Evolutionary conservation across 2,329 filamentous ascomycete species (phyloP), one percentile per base, ranked within the genome.

Genomic region (Fusarium stilboides): DNA sequence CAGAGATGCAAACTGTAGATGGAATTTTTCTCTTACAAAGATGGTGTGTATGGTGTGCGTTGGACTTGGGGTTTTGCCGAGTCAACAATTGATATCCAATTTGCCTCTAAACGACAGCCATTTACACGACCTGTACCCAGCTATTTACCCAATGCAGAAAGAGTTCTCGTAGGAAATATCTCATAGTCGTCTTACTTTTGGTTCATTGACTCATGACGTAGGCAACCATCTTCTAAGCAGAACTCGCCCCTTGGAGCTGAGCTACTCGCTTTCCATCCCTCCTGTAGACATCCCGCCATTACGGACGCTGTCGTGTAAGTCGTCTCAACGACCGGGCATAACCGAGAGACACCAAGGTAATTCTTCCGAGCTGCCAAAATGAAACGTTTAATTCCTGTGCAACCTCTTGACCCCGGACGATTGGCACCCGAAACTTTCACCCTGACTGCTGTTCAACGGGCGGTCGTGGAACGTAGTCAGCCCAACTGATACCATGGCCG

Each of bases 31-130:
- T 53, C 14, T 33, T 64, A 24, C 8, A 26, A 52, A 57, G 65
- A 58, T 70, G 69, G 69, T 70, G 69, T 67, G 65, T 8, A 68
- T 22, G 62, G 57, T 60, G 47, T 64, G 67, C 26, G 50, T 37
- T 49, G 49, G 65, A 64, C 43, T 49, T 51, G 37, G 53, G 51
- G 61, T 58, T 59, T 68, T 57, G 46, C 33, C 20, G 22, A 34
- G 33, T 28, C 39, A 44, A 43, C 33, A 26, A 52, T 51, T 49
- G 22, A 63, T 68, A 58, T 67, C 49, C 49, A 67, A 42, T 57
- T 26, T 50, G 51, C 43, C 51, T 44, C 33, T 50, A 40, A 60
- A 57, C 45, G 37, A 33, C 40, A 24, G 45, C 14, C 57, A 43
- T 62, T 46, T 42, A 31, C 42, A 52, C n/a, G 37, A 15, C 15